A percentile compares a stretch with the other conserved stretches of the same genome.
Conservation (phyloP, 1,284 basidiomycete genomes). For the Ganoderma boninense region DNA sequence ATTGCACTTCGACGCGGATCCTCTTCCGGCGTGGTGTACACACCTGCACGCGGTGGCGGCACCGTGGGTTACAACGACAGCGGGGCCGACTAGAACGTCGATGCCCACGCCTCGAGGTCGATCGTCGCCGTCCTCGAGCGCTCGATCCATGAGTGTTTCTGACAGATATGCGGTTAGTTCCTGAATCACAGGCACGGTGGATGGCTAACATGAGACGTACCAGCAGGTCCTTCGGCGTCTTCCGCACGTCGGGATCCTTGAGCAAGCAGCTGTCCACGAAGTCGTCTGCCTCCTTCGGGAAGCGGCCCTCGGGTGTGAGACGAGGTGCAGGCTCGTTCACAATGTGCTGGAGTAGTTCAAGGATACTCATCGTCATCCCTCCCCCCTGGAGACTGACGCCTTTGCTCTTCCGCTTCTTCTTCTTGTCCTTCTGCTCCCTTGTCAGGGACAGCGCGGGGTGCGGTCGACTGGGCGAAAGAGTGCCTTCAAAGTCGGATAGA, state of each 20-base stretch:
- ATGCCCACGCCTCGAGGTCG: conserved; percentile 72
- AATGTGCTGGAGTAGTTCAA: conserved; percentile 97
- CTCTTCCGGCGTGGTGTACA: conserved; percentile 17
- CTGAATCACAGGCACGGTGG: conserved; percentile 3
- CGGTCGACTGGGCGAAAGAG: conserved; percentile 66
- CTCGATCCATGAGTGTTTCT: conserved; percentile 71
- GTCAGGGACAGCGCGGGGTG: conserved; percentile 43
- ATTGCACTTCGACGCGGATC: conserved; percentile 9
- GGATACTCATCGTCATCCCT: conserved; percentile 95
- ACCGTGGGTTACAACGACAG: conserved; percentile 7
- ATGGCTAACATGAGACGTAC: conserved; percentile 52
- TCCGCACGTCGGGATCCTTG: conserved; percentile 83
- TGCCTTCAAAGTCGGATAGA: conserved; percentile 74
- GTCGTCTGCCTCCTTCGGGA: conserved; percentile 73
- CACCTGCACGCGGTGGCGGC: conserved; percentile 14
- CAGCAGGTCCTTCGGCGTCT: conserved; percentile 84
- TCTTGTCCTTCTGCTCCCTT: conserved; percentile 53
- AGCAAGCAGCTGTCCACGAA: conserved; percentile 87
- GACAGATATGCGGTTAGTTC: conserved; percentile 19
- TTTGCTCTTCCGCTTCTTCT: conserved; percentile 72
- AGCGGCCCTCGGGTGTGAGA: conserved; percentile 75
- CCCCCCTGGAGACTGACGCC: conserved; percentile 91
- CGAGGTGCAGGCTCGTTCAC: conserved; percentile 95
- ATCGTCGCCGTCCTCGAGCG: conserved; percentile 56
- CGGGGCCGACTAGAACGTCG: conserved; percentile 52